Conservation (phyloP, 176 grass and related monocot genomes). For the Themeda triandra region DNA sequence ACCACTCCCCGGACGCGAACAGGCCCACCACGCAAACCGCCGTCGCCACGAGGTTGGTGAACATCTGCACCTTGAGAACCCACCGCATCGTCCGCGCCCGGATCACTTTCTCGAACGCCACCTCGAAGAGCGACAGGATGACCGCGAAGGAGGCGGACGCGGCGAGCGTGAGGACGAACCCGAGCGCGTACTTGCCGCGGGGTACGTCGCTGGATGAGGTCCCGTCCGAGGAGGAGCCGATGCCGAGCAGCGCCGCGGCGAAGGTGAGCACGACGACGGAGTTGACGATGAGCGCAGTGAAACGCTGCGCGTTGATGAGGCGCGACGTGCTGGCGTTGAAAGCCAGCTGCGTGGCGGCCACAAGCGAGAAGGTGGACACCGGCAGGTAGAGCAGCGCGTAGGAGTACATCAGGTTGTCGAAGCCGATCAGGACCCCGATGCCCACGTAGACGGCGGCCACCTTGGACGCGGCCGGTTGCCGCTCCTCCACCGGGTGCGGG, state of each 20-base stretch:
- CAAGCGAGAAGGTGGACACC: slow-evolving; percentile 72
- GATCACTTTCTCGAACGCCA: slow-evolving; percentile 49
- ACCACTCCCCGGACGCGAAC: slow-evolving; percentile 49
- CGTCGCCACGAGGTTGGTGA: slow-evolving; percentile 29
- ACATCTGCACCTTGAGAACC: slow-evolving; percentile 40
- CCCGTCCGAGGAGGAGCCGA: slow-evolving; percentile 37
- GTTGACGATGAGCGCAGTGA: slow-evolving; percentile 70
- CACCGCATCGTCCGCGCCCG: slow-evolving; percentile 20
- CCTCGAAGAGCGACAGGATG: slow-evolving; percentile 55
- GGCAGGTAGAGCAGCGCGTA: slow-evolving; percentile 76
- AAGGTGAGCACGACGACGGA: slow-evolving; percentile 71
- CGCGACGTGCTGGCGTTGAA: slow-evolving; percentile 71
- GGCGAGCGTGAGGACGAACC: slow-evolving; percentile 55
- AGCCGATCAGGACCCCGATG: slow-evolving; percentile 46
- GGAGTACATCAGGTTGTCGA: slow-evolving; percentile 70
- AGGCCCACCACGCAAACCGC: slow-evolving; percentile 30
- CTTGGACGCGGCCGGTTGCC: slow-evolving; percentile 22
- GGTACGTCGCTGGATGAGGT: slow-evolving; percentile 34
- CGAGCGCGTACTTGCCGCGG: slow-evolving; percentile 39
- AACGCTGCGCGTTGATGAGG: slow-evolving; percentile 61
- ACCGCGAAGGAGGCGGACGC: slow-evolving; percentile 58
- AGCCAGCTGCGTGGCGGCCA: slow-evolving; percentile 57
- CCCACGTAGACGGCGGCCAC: slow-evolving; percentile 42
- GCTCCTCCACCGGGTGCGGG: slow-evolving; percentile 5
- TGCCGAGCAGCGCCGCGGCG: slow-evolving; percentile 55